Conservation (phyloP, 1,284 basidiomycete genomes). For the Taiwanofungus camphoratus region DNA sequence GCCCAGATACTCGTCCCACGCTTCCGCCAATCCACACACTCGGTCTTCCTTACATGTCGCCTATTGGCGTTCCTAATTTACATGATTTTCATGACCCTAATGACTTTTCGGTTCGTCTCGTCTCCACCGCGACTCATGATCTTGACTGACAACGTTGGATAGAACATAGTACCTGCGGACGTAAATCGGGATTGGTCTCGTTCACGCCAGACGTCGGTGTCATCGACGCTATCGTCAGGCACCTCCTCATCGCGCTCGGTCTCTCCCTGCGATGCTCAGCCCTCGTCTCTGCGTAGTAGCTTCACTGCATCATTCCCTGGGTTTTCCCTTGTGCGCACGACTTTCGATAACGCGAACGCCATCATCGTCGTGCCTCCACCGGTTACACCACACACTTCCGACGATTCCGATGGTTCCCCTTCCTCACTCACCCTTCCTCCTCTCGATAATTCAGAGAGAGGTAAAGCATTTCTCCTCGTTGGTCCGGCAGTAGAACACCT, state of each 20-base stretch:
- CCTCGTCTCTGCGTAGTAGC: conserved; percentile 18
- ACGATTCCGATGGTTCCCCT: conserved; percentile 8
- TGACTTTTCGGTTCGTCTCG: conserved; percentile 14
- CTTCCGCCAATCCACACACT: conserved; percentile 55
- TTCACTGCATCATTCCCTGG: conserved; percentile 14
- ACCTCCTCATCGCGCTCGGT: conserved; percentile 21
- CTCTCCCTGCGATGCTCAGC: conserved; percentile 14
- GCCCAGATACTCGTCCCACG: conserved; percentile 38
- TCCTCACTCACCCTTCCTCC: conserved; percentile 19
- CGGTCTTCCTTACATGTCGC: conserved; percentile 33
- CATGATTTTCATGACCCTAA: conserved; percentile 14
- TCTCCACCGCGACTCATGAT: not conserved
- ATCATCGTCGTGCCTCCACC: conserved; percentile 39
- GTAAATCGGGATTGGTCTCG: conserved; percentile 17
- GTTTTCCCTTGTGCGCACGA: conserved; percentile 17
- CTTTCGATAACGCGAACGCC: conserved; percentile 47
- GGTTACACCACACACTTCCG: conserved; percentile 5
- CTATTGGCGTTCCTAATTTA: conserved; percentile 10
- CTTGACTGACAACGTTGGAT: not conserved
- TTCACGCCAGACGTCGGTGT: conserved; percentile 30
- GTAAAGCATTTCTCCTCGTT: conserved; percentile 37
- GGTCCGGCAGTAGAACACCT: conserved; percentile 36
- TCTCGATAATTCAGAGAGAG: conserved; percentile 14
- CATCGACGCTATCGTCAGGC: conserved; percentile 22
- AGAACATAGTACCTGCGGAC: conserved; percentile 7